Conservation (phyloP, 208 protist genomes). For the Vickermania spadyakhi region DNA sequence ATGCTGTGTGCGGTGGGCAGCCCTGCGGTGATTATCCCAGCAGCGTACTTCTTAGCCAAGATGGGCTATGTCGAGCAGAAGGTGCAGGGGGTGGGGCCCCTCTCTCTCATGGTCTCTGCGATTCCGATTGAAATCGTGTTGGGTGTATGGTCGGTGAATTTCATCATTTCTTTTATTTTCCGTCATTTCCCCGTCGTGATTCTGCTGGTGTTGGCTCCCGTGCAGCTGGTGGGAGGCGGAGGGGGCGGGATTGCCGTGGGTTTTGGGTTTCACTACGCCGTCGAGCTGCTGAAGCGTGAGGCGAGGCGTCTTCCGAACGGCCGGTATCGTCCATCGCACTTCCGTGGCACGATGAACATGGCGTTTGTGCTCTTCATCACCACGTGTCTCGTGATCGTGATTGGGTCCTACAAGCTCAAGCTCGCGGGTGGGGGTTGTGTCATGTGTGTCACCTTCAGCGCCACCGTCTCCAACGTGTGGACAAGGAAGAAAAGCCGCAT, state of each 20-base stretch:
- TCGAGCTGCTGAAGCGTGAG: slow-evolving; percentile 68
- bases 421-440: slow-evolving; percentile 61
- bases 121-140: slow-evolving; percentile 65
- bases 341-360: slow-evolving; percentile 46
- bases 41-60: slow-evolving; percentile 59
- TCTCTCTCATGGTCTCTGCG: slow-evolving; percentile 64
- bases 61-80: slow-evolving; percentile 27
- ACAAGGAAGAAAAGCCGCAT: not conserved
- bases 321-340: slow-evolving; percentile 43
- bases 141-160: slow-evolving; percentile 71
- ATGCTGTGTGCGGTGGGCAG: slow-evolving; percentile 69
- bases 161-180: slow-evolving; percentile 70
- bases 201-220: slow-evolving; percentile 45
- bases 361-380: slow-evolving; percentile 41
- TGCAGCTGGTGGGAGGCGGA: slow-evolving; percentile 62
- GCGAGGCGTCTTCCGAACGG: slow-evolving; percentile 55
- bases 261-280: slow-evolving; percentile 49
- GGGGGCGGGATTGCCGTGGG: slow-evolving; percentile 48
- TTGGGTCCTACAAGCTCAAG: slow-evolving; percentile 44
- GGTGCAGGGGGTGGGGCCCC: slow-evolving; percentile 2
- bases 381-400: slow-evolving; percentile 46
- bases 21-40: slow-evolving; percentile 66
- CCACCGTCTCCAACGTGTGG: slow-evolving; percentile 69
- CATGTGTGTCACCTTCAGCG: slow-evolving; percentile 63
- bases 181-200: slow-evolving; percentile 35